Conservation (phyloP, 495 filamentous ascomycete genomes). For the Elaphomyces granulatus region DNA sequence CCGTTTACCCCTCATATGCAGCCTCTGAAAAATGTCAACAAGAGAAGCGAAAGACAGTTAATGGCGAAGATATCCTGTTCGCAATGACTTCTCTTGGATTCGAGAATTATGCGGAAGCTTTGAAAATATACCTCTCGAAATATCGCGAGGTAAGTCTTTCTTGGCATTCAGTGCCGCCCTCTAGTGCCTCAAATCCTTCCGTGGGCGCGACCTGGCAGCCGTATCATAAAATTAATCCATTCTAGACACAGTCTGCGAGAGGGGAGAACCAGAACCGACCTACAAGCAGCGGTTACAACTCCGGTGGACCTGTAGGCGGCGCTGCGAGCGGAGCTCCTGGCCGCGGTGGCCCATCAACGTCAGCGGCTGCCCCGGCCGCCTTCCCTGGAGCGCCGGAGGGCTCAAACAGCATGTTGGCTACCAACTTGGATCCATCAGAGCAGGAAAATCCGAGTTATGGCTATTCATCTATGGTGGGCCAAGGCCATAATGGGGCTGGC, state of each 20-base stretch:
- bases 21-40: constrained; percentile 98
- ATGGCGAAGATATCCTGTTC: constrained; percentile 96
- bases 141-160: constrained; percentile 77
- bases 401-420: constrained; percentile 43
- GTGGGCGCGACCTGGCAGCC: constrained; percentile 8
- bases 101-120: constrained; percentile 94
- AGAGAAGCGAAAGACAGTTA: constrained; percentile 97
- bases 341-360: constrained; percentile 19
- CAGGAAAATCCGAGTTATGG: constrained; percentile 43
- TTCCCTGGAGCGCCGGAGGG: constrained; percentile 46
- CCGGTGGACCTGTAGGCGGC: constrained; percentile 34
- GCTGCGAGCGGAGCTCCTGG: constrained; percentile 30
- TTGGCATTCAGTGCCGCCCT: constrained; percentile 7
- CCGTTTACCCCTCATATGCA: constrained; percentile 30
- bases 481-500: constrained; percentile 55
- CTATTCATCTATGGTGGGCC: constrained; percentile 46
- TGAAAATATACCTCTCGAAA: constrained; percentile 95
- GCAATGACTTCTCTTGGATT: constrained; percentile 98
- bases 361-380: constrained; percentile 15
- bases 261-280: constrained; percentile 60
- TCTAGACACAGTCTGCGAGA: constrained; percentile 61
- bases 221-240: constrained; percentile 4
- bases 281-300: constrained; percentile 52
- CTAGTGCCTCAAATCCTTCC: constrained; percentile 3
- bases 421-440: constrained; percentile 45